phyloP scores from a whole-genome alignment of 2,329 filamentous ascomycete species.

The Ophiobolus disseminans region DNA sequence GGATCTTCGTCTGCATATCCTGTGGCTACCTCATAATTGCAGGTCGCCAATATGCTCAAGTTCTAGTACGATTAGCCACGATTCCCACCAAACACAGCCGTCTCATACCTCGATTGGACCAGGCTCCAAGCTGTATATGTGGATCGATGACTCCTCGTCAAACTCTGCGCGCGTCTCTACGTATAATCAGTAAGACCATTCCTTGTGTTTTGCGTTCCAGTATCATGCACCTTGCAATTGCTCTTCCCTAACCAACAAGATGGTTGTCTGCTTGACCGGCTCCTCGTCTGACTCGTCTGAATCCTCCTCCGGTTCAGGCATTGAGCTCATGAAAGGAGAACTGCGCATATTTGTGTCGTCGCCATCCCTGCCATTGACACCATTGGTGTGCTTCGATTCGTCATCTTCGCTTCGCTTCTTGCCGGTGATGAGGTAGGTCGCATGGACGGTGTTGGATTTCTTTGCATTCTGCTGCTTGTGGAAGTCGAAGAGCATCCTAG shows the following conservation, averaged over 20 bases:
- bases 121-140: conserved; percentile 85
- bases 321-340: conserved; percentile 72
- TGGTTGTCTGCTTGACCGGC: conserved; percentile 61
- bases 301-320: conserved; percentile 57
- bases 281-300: too few species aligned
- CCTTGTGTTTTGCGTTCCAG: too few species aligned
- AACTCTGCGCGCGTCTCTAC: conserved; percentile 73
- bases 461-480: conserved; percentile 78
- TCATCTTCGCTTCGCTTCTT: conserved; percentile 55
- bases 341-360: conserved; percentile 73
- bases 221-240: conserved; percentile 70
- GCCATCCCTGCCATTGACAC: conserved; percentile 60
- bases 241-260: conserved; percentile 76
- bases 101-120: conserved; percentile 68
- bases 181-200: too few species aligned
- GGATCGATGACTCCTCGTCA: conserved; percentile 76
- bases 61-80: conserved; percentile 55
- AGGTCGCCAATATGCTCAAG: conserved; percentile 73
- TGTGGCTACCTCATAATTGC: conserved; percentile 67
- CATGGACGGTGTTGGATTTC: conserved; percentile 77
- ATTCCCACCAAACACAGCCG: conserved; percentile 44
- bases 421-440: conserved; percentile 89
- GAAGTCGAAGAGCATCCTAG: conserved; percentile 86
- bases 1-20: conserved; percentile 66
- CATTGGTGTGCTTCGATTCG: too few species aligned